These are phyloP conservation scores for Sphenostylis stenocarpa DNA, from an alignment of 306 rosid genomes.

Conservation along the genomic window DNA sequence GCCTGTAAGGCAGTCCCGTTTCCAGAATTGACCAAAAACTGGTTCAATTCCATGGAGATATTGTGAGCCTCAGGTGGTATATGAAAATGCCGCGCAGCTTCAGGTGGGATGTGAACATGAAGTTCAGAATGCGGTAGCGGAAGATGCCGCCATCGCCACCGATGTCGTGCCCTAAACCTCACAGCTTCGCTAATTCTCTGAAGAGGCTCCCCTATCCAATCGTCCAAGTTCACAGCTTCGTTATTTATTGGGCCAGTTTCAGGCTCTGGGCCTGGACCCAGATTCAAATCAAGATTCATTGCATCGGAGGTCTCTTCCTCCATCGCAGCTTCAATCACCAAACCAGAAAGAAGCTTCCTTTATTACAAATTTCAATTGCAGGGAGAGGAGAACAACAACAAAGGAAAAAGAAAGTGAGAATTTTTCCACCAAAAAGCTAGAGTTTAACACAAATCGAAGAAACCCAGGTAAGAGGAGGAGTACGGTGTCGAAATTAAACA, in stretches of 20 bases:
- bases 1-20: slow-evolving; percentile 61
- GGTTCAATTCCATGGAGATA: slow-evolving; percentile 61
- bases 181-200: slow-evolving; percentile 55
- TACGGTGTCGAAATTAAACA: slow-evolving; percentile 38
- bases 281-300: slow-evolving; percentile 97
- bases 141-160: slow-evolving; percentile 66
- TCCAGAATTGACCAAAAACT: slow-evolving; percentile 64
- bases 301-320: slow-evolving; percentile 76
- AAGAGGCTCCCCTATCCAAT: slow-evolving; percentile 58
- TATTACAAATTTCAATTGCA: slow-evolving; percentile 28
- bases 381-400: background rate
- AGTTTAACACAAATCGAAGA: slow-evolving; percentile 33
- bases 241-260: slow-evolving; percentile 31
- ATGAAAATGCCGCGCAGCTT: slow-evolving; percentile 33
- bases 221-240: slow-evolving; percentile 58
- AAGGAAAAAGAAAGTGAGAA: background rate
- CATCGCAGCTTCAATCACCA: slow-evolving; percentile 51
- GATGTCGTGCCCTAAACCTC: slow-evolving; percentile 57
- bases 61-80: slow-evolving; percentile 47
- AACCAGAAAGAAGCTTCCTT: slow-evolving; percentile 25
- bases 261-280: slow-evolving; percentile 83
- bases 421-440: background rate
- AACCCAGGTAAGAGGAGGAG: slow-evolving; percentile 14
- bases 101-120: slow-evolving; percentile 44
- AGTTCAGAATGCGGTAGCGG: slow-evolving; percentile 26